These are phyloP conservation scores for Puccinia triticina DNA, from an alignment of 1,284 basidiomycete species.

Conservation along the genomic window DNA sequence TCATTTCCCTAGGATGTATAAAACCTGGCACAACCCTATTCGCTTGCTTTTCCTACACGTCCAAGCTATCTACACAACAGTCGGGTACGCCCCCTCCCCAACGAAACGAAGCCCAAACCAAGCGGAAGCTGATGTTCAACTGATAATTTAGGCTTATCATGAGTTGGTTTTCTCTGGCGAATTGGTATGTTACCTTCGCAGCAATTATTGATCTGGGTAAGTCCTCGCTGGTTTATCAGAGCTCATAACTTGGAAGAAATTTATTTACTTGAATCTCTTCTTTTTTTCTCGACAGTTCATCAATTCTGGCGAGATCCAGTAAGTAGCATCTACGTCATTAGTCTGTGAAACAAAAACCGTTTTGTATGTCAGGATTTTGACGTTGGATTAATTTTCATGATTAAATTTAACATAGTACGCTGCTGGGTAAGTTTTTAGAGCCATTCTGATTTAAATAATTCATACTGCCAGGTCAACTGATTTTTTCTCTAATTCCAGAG, in stretches of 20 bases:
- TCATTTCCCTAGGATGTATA: conserved; percentile 89
- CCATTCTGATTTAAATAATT: background rate
- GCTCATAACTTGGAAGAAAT: background rate
- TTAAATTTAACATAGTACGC: background rate
- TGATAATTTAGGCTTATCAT: conserved; percentile 58
- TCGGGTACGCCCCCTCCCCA: conserved; percentile 12
- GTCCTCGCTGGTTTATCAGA: background rate
- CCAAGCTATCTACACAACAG: conserved; percentile 71
- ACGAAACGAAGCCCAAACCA: background rate
- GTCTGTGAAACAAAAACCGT: background rate
- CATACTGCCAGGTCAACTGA: background rate
- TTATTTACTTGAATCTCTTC: background rate
- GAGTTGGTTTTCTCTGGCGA: conserved; percentile 59
- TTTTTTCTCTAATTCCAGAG: background rate
- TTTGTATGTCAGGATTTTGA: background rate
- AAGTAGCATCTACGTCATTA: background rate
- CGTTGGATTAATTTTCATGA: background rate
- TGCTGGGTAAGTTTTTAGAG: conserved; percentile 20
- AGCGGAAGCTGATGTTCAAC: background rate
- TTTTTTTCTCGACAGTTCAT: conserved; percentile 20
- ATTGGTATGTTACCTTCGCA: conserved; percentile 43
- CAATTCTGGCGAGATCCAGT: conserved; percentile 39
- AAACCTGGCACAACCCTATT: conserved; percentile 77
- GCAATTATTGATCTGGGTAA: conserved; percentile 33
- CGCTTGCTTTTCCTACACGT: conserved; percentile 81